Percentiles rank a stretch among this genome's conserved stretches.
Evolutionary conservation across 2,329 filamentous ascomycete genomes (phyloP).

Genomic region (Cytospora leucostoma): DNA sequence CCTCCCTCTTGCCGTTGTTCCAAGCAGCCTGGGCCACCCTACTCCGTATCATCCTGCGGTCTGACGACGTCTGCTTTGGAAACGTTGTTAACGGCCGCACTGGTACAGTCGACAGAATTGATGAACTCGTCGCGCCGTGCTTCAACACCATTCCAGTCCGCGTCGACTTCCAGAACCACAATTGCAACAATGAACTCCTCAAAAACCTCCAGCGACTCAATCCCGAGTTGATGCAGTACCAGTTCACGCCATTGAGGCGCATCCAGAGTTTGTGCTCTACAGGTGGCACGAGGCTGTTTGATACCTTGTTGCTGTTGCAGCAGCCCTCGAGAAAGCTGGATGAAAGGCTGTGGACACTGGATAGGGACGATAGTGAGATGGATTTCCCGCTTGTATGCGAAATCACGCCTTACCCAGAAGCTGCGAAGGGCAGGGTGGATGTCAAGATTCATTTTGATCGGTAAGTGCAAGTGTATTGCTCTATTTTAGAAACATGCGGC

Average conservation of each 20-base stretch:
- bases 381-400: slow-evolving; percentile 79
- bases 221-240: slow-evolving; percentile 62
- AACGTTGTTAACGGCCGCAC: slow-evolving; percentile 81
- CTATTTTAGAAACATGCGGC: background rate
- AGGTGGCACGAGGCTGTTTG: slow-evolving; percentile 64
- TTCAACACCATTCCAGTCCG: slow-evolving; percentile 87
- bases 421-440: slow-evolving; percentile 51
- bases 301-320: slow-evolving; percentile 79
- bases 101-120: slow-evolving; percentile 63
- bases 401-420: slow-evolving; percentile 54
- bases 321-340: slow-evolving; percentile 61
- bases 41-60: slow-evolving; percentile 56
- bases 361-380: slow-evolving; percentile 64
- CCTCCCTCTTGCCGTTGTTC: slow-evolving; percentile 65
- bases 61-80: slow-evolving; percentile 78
- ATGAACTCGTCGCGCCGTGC: slow-evolving; percentile 79
- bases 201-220: slow-evolving; percentile 63
- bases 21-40: slow-evolving; percentile 74
- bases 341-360: slow-evolving; percentile 54
- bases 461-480: slow-evolving; percentile 35
- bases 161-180: slow-evolving; percentile 49
- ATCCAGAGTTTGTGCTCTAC: slow-evolving; percentile 59
- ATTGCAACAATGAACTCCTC: slow-evolving; percentile 58
- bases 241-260: slow-evolving; percentile 72
- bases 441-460: slow-evolving; percentile 65